phyloP scores from a whole-genome alignment of 441 rosid species.

The Francoa sonchifolia region DNA sequence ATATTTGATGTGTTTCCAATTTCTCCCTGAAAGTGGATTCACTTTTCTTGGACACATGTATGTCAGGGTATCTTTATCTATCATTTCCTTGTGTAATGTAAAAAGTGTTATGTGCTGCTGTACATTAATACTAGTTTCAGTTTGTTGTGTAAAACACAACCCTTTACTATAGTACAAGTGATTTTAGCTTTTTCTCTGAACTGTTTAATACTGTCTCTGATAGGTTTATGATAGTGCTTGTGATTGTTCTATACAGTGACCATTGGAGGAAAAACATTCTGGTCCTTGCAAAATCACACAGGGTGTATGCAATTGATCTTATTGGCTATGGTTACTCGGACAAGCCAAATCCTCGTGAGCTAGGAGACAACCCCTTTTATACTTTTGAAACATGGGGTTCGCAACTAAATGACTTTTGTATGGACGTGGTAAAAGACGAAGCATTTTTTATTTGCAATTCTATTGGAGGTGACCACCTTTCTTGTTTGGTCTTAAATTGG shows the following conservation, averaged over 20 bases:
- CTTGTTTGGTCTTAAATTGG: background rate
- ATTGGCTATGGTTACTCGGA: slow-evolving; percentile 88
- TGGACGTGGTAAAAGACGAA: slow-evolving; percentile 57
- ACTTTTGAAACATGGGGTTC: slow-evolving; percentile 80
- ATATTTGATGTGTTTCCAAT: too few relatives aligned
- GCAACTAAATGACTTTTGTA: slow-evolving; percentile 66
- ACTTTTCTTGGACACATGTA: background rate
- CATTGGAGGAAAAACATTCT: slow-evolving; percentile 88
- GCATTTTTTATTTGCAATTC: slow-evolving; percentile 87
- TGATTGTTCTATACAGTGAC: slow-evolving; percentile 31
- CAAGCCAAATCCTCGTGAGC: slow-evolving; percentile 66
- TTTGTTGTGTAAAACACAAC: too few relatives aligned
- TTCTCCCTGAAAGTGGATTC: too few relatives aligned
- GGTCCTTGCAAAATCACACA: slow-evolving; percentile 58
- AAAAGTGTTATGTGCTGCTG: background rate
- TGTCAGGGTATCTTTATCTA: background rate
- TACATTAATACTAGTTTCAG: background rate
- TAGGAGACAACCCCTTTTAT: slow-evolving; percentile 49
- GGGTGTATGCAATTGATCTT: slow-evolving; percentile 73
- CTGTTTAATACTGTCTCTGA: slow-evolving; percentile 3
- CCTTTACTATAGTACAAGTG: too few relatives aligned
- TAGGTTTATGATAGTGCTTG: slow-evolving; percentile 4
- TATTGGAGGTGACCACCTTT: slow-evolving; percentile 58
- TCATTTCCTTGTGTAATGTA: background rate
- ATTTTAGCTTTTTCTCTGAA: slow-evolving; percentile 2